Evolutionary conservation across 257 asterid genomes (phyloP), one percentile per base, ranked within the genome.

Genomic region (Ehretia macrophylla): DNA sequence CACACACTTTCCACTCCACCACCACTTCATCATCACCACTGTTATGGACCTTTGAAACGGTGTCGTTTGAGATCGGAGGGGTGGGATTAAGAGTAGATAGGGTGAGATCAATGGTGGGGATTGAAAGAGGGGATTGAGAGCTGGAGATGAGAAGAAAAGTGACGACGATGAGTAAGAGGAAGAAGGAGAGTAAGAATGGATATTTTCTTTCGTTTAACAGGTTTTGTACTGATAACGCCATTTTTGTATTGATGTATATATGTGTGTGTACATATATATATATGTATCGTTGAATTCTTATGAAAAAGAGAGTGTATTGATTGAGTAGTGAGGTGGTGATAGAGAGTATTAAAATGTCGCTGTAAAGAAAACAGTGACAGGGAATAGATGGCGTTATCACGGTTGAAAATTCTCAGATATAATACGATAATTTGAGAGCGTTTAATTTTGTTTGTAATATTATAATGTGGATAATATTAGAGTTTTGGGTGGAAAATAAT

Each of bases 191-290:
- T 9, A 88, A 23, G 76, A 88, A 88, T 0, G 95, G 96, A 66
- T 81, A 85, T 75, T 92, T 92, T 65, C 76, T 73, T 40, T 88
- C 84, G 44, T 83, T 92, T 20, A 88, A 53, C 56, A 92, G 72
- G 69, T 68, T 60, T 40, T 84, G 88, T 44, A 82, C 75, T 23
- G 61, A 50, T 63, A 68, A 40, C 58, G 93, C 83, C 94, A 81
- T 83, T 60, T 4, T 35, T 32, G 35, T 3, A 5, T 58, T n/a
- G n/a, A n/a, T n/a, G n/a, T n/a, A n/a, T n/a, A n/a, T n/a, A n/a
- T n/a, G n/a, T n/a, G n/a, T n/a, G 10, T 20, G 35, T 17, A 20
- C 38, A 16, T 13, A 11, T 14, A 60, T 12, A 1, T 20, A 17
- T 8, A 5, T 8, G 12, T 5, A 8, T 49, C 21, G 3, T 16